Conservation (phyloP, 2,329 filamentous ascomycete species). For the Triangularia setosa region DNA sequence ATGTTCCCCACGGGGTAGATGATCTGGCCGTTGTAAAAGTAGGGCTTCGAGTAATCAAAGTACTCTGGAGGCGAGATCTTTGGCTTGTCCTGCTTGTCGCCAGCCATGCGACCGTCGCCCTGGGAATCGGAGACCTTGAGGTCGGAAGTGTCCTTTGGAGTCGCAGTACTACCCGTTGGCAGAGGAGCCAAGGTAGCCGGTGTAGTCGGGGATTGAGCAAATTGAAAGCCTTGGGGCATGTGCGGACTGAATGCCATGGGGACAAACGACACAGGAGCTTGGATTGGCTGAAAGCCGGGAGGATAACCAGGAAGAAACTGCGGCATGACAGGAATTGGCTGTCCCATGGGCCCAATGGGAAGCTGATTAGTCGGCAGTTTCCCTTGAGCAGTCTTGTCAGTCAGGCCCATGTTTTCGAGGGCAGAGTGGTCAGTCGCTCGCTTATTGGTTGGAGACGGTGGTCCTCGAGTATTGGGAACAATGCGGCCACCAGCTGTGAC, state of each 20-base stretch:
- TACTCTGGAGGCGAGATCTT: constrained; percentile 41
- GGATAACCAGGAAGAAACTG: constrained; percentile 29
- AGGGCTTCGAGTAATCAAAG: constrained; percentile 44
- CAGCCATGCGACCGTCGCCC: neutral
- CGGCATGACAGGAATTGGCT: constrained; percentile 26
- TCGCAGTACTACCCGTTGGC: constrained; percentile 9
- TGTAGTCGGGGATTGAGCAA: constrained; percentile 21
- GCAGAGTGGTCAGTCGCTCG: constrained; percentile 39
- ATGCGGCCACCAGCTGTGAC: constrained; percentile 65
- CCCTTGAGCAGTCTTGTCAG: constrained; percentile 17
- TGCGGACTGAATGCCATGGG: constrained; percentile 40
- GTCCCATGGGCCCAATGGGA: constrained; percentile 2
- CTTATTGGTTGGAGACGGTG: constrained; percentile 51
- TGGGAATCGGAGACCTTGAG: constrained; percentile 21
- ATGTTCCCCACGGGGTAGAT: constrained; percentile 31
- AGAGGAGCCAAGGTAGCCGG: constrained; percentile 11
- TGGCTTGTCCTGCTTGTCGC: constrained; percentile 32
- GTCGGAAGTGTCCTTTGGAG: constrained; percentile 26
- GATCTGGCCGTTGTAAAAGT: constrained; percentile 33
- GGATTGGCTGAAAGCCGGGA: constrained; percentile 28
- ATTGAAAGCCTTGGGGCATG: constrained; percentile 29
- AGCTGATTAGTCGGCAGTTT: constrained; percentile 13
- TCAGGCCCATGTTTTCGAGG: constrained; percentile 23
- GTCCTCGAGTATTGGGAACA: constrained; percentile 58
- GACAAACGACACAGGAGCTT: constrained; percentile 37